phyloP scores from a whole-genome alignment of 441 rosid genomes.

The Brassica balearica region DNA sequence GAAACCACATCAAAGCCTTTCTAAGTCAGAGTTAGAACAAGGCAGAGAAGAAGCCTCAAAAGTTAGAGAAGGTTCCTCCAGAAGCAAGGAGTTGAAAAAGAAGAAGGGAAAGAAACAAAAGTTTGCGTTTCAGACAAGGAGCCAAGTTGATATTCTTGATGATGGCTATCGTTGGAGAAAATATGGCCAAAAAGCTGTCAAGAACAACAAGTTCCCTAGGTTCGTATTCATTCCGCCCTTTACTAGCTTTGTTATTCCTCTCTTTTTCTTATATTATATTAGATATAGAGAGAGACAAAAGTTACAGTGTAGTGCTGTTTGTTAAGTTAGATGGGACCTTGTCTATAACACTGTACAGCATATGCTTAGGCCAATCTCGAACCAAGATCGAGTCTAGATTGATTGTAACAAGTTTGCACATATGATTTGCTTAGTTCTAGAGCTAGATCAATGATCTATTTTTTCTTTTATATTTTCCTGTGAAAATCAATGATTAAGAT shows the following conservation, averaged over 20 bases:
- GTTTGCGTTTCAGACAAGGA: constrained; percentile 66
- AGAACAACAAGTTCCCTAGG: constrained; percentile 71
- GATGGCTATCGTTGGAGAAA: constrained; percentile 75
- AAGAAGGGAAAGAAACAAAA: constrained; percentile 56
- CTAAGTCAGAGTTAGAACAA: constrained; percentile 21
- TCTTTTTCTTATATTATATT: not conserved
- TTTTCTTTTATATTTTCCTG: not conserved
- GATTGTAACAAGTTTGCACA: constrained; percentile 3
- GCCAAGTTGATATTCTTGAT: constrained; percentile 71
- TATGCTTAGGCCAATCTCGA: constrained; percentile 3
- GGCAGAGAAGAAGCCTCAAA: constrained; percentile 30
- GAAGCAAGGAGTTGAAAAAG: constrained; percentile 42
- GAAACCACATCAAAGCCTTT: constrained; percentile 26
- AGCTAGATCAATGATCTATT: not conserved
- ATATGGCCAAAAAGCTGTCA: constrained; percentile 67
- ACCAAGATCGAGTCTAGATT: not conserved
- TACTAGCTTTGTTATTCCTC: not conserved
- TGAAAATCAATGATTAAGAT: not conserved
- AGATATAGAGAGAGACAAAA: not conserved
- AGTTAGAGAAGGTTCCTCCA: constrained; percentile 36
- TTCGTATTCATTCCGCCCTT: not conserved
- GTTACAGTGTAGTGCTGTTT: not conserved
- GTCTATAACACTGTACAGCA: not conserved
- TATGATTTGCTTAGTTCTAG: constrained; percentile 1
- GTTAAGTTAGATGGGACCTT: too few relatives aligned